Conservation (phyloP, 1,284 basidiomycete species). For the Singerocomus inundabilis region DNA sequence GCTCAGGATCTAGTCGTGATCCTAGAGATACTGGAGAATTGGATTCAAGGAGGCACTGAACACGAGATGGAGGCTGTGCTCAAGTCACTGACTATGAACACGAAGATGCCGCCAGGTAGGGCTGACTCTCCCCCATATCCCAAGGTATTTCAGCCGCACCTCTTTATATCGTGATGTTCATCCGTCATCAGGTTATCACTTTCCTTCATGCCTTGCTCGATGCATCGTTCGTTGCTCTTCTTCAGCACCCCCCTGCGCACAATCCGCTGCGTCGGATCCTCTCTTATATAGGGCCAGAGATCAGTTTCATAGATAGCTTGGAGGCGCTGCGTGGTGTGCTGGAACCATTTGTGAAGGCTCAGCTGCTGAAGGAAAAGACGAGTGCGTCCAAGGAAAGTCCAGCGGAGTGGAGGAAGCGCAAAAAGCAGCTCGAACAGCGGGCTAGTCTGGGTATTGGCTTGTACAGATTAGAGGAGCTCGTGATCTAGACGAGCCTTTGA, state of each 20-base stretch:
- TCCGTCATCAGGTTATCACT: slow-evolving; percentile 43
- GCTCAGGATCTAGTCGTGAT: slow-evolving; percentile 52
- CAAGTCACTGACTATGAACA: slow-evolving; percentile 34
- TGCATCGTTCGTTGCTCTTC: slow-evolving; percentile 61
- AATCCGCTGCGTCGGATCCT: slow-evolving; percentile 47
- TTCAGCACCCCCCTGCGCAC: slow-evolving; percentile 59
- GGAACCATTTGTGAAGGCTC: slow-evolving; percentile 56
- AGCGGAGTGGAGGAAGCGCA: slow-evolving; percentile 56
- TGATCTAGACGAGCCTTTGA: slow-evolving; percentile 39
- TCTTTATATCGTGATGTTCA: slow-evolving; percentile 1
- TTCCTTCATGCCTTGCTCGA: slow-evolving; percentile 68
- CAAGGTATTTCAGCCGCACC: slow-evolving; percentile 39
- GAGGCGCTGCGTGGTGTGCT: slow-evolving; percentile 58
- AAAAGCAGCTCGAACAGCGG: slow-evolving; percentile 51
- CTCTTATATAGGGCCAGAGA: slow-evolving; percentile 52
- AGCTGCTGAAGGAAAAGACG: slow-evolving; percentile 44
- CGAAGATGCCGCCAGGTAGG: slow-evolving; percentile 7
- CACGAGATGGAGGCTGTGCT: slow-evolving; percentile 43
- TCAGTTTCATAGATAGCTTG: slow-evolving; percentile 46
- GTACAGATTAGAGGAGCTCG: slow-evolving; percentile 70
- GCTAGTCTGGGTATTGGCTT: slow-evolving; percentile 54
- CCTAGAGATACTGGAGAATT: slow-evolving; percentile 51
- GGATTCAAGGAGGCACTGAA: slow-evolving; percentile 48
- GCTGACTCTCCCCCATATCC: slow-evolving; percentile 46
- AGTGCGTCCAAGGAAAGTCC: slow-evolving; percentile 36